A percentile compares a stretch with the other conserved stretches of the same genome.
phyloP scores from a whole-genome alignment of 2,329 filamentous ascomycete species.

The Colletotrichum cuscutae region DNA sequence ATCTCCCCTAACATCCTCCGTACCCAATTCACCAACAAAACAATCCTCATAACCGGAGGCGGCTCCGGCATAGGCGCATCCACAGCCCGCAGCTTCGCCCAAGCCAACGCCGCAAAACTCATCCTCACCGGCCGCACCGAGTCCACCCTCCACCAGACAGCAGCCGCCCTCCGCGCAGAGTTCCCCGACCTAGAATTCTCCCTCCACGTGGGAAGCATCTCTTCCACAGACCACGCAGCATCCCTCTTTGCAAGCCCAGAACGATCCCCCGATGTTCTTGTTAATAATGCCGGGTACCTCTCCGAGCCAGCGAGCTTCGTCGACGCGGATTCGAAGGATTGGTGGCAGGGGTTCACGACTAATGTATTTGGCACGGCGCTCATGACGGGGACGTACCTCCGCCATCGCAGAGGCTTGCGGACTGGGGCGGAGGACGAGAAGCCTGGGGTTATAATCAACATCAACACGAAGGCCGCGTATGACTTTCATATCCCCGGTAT shows the following conservation, averaged over 20 bases:
- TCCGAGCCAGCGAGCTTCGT: slow-evolving; percentile 3
- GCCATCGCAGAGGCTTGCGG: neutral
- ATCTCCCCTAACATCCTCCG: no score
- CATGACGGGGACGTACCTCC: slow-evolving; percentile 8
- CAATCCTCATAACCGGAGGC: neutral
- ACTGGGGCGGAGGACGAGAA: neutral
- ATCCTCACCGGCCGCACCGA: slow-evolving; percentile 52
- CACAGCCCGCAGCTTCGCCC: slow-evolving; percentile 67
- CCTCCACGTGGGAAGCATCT: neutral
- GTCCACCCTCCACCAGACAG: slow-evolving; percentile 24
- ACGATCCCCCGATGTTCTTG: slow-evolving; percentile 1
- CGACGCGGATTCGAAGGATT: neutral
- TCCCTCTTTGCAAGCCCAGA: neutral
- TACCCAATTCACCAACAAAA: neutral
- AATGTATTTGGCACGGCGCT: slow-evolving; percentile 19
- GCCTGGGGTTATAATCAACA: slow-evolving; percentile 13
- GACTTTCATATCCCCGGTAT: slow-evolving; percentile 51
- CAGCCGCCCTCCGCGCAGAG: neutral
- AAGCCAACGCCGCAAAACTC: slow-evolving; percentile 49
- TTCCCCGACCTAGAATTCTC: neutral
- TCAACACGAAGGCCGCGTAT: slow-evolving; percentile 17
- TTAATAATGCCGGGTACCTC: slow-evolving; percentile 14
- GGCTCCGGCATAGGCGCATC: slow-evolving; percentile 58
- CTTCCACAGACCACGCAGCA: neutral
- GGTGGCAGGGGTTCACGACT: slow-evolving; percentile 22